Evolutionary conservation across 179 eudicot species (phyloP).

Genomic region (Vitellaria paradoxa): DNA sequence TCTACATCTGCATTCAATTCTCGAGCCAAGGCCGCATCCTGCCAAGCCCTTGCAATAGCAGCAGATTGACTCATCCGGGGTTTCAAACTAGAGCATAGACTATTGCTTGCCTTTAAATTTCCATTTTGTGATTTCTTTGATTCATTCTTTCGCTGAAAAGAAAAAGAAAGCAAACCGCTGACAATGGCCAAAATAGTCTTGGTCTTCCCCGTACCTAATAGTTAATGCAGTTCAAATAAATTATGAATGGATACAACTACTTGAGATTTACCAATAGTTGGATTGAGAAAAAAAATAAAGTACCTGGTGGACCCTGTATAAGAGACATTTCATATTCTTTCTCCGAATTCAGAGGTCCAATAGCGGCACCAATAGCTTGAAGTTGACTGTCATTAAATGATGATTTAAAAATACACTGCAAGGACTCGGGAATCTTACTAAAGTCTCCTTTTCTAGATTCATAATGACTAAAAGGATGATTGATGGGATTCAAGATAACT

Average conservation of each 20-base stretch:
- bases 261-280: background rate
- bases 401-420: constrained; percentile 66
- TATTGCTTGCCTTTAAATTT: constrained; percentile 27
- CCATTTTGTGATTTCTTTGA: constrained; percentile 35
- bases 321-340: constrained; percentile 66
- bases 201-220: constrained; percentile 92
- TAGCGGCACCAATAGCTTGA: constrained; percentile 77
- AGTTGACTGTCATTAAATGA: constrained; percentile 88
- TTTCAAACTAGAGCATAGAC: constrained; percentile 35
- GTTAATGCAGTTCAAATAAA: constrained; percentile 11
- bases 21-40: constrained; percentile 95
- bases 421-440: constrained; percentile 55
- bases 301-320: constrained; percentile 99
- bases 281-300: constrained; percentile 9
- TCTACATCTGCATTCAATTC: constrained; percentile 57
- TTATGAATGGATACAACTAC: background rate
- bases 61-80: constrained; percentile 60
- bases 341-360: constrained; percentile 41
- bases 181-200: constrained; percentile 90
- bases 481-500: constrained; percentile 59
- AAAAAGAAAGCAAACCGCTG: constrained; percentile 68
- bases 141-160: constrained; percentile 31
- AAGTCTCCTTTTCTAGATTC: constrained; percentile 45
- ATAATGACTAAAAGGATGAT: constrained; percentile 32
- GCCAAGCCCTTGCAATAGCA: constrained; percentile 98